Conservation (phyloP, 1,284 basidiomycete genomes). For the Microbotryum lychnidis-dioicae region DNA sequence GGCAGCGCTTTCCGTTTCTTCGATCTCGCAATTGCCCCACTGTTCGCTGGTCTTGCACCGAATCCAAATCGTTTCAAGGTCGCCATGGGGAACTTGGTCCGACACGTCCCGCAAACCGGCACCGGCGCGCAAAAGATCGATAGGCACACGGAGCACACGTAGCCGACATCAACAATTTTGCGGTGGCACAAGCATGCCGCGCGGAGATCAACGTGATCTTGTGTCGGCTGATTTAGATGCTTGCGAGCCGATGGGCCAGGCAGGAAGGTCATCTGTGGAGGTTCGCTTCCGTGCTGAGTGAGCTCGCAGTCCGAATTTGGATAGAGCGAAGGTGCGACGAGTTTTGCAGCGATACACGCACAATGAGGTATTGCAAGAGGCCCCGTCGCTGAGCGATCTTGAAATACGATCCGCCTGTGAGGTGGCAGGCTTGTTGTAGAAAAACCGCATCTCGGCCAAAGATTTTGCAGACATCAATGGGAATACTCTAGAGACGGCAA, state of each 20-base stretch:
- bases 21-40: not conserved
- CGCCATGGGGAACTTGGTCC: slow-evolving; percentile 84
- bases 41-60: slow-evolving; percentile 11
- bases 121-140: slow-evolving; percentile 89
- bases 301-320: not conserved
- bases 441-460: slow-evolving; percentile 87
- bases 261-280: slow-evolving; percentile 78
- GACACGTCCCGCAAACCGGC: slow-evolving; percentile 88
- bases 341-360: slow-evolving; percentile 39
- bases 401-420: slow-evolving; percentile 91
- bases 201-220: slow-evolving; percentile 91
- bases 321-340: not conserved
- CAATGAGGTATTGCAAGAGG: slow-evolving; percentile 78
- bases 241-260: slow-evolving; percentile 69
- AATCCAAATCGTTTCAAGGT: slow-evolving; percentile 63
- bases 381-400: slow-evolving; percentile 69
- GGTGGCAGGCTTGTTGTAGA: slow-evolving; percentile 90
- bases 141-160: slow-evolving; percentile 92
- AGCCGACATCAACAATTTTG: slow-evolving; percentile 90
- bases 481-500: slow-evolving; percentile 60
- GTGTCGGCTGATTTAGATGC: slow-evolving; percentile 73
- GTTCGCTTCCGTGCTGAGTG: not conserved
- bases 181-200: slow-evolving; percentile 99
- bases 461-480: slow-evolving; percentile 91
- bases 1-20: slow-evolving; percentile 29